Base-by-base conservation (phyloP, 1,284 basidiomycete genomes). In the Thecaphora thlaspeos region DNA sequence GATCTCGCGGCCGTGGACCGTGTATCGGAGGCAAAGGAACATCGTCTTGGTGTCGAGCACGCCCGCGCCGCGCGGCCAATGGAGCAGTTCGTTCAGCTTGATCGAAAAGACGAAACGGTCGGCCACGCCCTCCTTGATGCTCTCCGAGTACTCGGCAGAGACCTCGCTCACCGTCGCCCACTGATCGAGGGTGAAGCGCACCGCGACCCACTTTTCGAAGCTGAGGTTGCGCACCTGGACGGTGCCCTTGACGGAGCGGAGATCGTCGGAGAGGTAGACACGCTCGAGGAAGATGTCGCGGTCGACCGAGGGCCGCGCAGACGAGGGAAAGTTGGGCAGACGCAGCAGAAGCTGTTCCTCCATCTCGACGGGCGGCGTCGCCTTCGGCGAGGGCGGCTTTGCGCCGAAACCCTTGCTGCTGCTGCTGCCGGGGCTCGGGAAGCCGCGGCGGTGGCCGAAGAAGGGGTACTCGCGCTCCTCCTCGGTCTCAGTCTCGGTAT, bases 151-250 rank as follows among this genome's bases (percentile, higher is more conserved):
- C 41, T 84, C 85, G 22, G 87, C 92, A 1, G 87, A 85, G 42
- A 96, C 89, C 80, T 97, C 93, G 76, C 88, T 91, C 53, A 90
- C 93, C 34, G 93, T 97, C 79, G 91, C 89, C 93, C 94, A 97
- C 71, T 83, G 84, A 78, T 97, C 93, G 67, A 93, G 84, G 2
- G 93, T 96, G 80, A 96, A 97, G 37, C 93, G 86, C 21, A 91
- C 85, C 10, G 86, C 88, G 51, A 96, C 83, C 83, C 85, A 87
- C 80, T 96, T 96, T 70, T 89, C 83, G 80, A 87, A 96, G 3
- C 90, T 85, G 42, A 95, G 75, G 78, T 96, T 96, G 68, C 86
- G 84, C 55, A 94, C 89, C 43, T 86, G 84, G 32, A 92, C 84
- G 36, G 82, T 82, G 19, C 93, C 94, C 26, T 84, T 80, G 66